Evolutionary conservation across 495 filamentous ascomycete species (phyloP).

Genomic region (Haplographium delicatum): DNA sequence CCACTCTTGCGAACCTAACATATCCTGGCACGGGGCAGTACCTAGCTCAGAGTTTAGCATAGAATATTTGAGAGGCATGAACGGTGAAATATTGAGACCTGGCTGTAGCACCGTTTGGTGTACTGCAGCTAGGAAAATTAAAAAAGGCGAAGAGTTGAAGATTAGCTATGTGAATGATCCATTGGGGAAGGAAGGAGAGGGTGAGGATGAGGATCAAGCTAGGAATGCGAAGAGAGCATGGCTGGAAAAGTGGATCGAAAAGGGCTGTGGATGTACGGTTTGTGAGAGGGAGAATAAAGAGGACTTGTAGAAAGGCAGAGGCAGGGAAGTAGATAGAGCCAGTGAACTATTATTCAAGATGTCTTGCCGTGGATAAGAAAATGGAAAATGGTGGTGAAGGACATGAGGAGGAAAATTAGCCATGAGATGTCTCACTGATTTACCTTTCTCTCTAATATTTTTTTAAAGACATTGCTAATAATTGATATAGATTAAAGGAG

Average conservation of each 20-base stretch:
- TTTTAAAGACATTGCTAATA: no score
- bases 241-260: slow-evolving; percentile 20
- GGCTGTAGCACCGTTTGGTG: slow-evolving; percentile 11
- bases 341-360: no score
- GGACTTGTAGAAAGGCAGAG: no score
- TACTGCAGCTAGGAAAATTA: slow-evolving; percentile 10
- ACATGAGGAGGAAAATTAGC: not conserved
- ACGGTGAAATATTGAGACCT: slow-evolving; percentile 13
- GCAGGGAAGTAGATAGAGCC: no score
- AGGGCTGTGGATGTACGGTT: slow-evolving; percentile 20
- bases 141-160: slow-evolving; percentile 17
- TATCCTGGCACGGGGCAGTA: slow-evolving; percentile 13
- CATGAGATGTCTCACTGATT: no score
- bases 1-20: slow-evolving; percentile 19
- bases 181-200: not conserved
- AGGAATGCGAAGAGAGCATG: slow-evolving; percentile 4
- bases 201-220: not conserved
- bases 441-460: no score
- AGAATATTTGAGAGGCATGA: not conserved
- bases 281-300: slow-evolving; percentile 17
- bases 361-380: no score
- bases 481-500: no score
- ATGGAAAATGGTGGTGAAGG: not conserved
- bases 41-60: slow-evolving; percentile 1
- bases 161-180: slow-evolving; percentile 23